These are phyloP conservation scores for Crithidia fasciculata DNA, from an alignment of 208 protist genomes.

Conservation along the genomic window DNA sequence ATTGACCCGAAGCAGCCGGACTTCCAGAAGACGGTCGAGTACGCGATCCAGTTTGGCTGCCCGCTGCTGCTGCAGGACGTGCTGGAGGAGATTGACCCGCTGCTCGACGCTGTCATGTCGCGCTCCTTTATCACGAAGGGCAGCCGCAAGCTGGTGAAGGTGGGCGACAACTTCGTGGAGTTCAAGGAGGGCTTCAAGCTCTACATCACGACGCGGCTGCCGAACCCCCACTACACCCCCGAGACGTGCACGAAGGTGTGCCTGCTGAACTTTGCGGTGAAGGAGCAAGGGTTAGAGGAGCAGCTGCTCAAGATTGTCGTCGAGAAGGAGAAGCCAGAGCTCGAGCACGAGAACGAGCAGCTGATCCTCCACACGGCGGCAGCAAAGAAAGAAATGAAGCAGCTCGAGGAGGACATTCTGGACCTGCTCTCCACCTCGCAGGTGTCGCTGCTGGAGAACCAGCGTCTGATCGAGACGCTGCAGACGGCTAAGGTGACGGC, in stretches of 20 bases:
- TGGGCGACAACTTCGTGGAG: slow-evolving; percentile 98
- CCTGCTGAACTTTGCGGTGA: slow-evolving; percentile 98
- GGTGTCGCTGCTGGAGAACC: slow-evolving; percentile 97
- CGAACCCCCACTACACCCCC: slow-evolving; percentile 98
- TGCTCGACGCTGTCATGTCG: slow-evolving; percentile 96
- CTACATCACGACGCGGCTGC: slow-evolving; percentile 98
- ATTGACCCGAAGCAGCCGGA: slow-evolving; percentile 95
- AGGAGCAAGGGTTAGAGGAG: slow-evolving; percentile 98
- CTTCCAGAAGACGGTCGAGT: slow-evolving; percentile 96
- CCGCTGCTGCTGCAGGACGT: slow-evolving; percentile 98
- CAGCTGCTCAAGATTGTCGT: slow-evolving; percentile 99
- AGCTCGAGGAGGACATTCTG: slow-evolving; percentile 98
- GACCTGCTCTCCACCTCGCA: slow-evolving; percentile 92
- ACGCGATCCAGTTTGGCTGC: slow-evolving; percentile 96
- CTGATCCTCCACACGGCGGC: slow-evolving; percentile 95
- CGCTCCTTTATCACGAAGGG: slow-evolving; percentile 95
- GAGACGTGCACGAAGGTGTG: slow-evolving; percentile 98
- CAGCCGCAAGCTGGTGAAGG: slow-evolving; percentile 91
- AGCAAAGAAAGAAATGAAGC: slow-evolving; percentile 94
- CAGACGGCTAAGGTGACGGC: slow-evolving; percentile 97
- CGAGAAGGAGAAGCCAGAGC: slow-evolving; percentile 96
- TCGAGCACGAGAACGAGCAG: slow-evolving; percentile 98
- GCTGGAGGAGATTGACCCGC: slow-evolving; percentile 97
- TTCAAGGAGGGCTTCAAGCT: slow-evolving; percentile 98
- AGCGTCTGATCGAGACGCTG: slow-evolving; percentile 96